Evolutionary conservation across 345 rosid species (phyloP).

Genomic region (Punica granatum): DNA sequence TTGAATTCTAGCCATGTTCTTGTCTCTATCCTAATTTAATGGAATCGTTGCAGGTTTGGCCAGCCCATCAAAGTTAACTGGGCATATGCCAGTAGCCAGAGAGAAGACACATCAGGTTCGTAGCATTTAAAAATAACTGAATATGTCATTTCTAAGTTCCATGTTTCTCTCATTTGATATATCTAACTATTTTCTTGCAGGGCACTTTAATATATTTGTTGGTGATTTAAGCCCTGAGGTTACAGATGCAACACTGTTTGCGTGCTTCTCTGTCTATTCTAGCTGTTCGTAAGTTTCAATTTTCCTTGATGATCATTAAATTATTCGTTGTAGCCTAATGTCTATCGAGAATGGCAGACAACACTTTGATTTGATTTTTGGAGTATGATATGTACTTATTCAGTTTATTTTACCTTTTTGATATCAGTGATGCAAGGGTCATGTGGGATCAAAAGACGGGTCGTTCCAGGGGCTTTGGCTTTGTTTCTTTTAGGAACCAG

Average conservation of each 20-base stretch:
- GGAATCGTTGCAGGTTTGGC: conserved; percentile 63
- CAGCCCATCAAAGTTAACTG: conserved; percentile 99
- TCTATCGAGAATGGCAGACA: not conserved
- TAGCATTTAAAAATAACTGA: not conserved
- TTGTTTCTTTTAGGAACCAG: conserved; percentile 79
- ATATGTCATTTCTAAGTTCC: not conserved
- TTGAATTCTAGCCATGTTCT: not conserved
- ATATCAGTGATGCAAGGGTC: conserved; percentile 68
- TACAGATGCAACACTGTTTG: conserved; percentile 75
- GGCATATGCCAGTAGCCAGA: conserved; percentile 99
- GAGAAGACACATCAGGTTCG: conserved; percentile 95
- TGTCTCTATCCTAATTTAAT: not conserved
- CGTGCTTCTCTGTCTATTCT: conserved; percentile 60
- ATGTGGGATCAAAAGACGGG: conserved; percentile 99
- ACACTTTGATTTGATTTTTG: not conserved
- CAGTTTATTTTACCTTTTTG: not conserved
- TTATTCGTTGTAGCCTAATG: not conserved
- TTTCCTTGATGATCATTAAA: not conserved
- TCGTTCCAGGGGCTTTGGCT: conserved; percentile 89
- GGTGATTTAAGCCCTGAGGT: conserved; percentile 96
- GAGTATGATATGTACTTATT: not conserved
- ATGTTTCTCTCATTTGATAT: not conserved
- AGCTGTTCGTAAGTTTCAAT: conserved; percentile 69
- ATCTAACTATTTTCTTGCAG: conserved; percentile 24
- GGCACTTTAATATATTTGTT: conserved; percentile 78